Percentiles rank a stretch among this genome's conserved stretches.
Evolutionary conservation across 768 basidiomycete species (phyloP).

Genomic region (Omphalotus guepiniiformis): DNA sequence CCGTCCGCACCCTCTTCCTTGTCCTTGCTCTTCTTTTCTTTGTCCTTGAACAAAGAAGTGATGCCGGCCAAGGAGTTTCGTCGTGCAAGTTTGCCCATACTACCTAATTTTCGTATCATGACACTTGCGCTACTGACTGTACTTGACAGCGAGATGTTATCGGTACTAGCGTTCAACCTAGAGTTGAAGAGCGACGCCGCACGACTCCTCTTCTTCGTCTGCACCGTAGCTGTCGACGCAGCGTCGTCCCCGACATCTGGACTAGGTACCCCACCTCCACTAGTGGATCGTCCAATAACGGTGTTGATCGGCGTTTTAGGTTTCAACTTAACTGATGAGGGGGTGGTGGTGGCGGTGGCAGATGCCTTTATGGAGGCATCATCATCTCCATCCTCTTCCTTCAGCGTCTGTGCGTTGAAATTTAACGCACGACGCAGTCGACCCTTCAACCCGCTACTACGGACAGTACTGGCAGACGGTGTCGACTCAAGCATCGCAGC

Average conservation of each 20-base stretch:
- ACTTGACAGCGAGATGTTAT: conserved; percentile 92
- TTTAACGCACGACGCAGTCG: conserved; percentile 71
- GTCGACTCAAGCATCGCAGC: conserved; percentile 45
- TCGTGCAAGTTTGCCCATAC: conserved; percentile 83
- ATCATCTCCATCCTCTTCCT: conserved; percentile 49
- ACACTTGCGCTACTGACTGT: conserved; percentile 94
- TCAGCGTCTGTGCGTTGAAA: conserved; percentile 57
- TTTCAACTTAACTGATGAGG: conserved; percentile 26
- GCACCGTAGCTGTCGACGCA: conserved; percentile 39
- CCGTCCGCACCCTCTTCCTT: conserved; percentile 41
- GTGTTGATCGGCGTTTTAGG: conserved; percentile 27
- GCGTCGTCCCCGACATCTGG: conserved; percentile 35
- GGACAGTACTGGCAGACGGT: conserved; percentile 31
- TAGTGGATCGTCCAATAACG: conserved; percentile 21
- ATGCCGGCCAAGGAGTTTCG: conserved; percentile 89
- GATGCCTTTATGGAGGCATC: conserved; percentile 34
- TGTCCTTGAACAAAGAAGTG: conserved; percentile 92
- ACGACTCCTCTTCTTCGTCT: conserved; percentile 67
- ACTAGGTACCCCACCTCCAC: conserved; percentile 19
- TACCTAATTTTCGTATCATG: conserved; percentile 94
- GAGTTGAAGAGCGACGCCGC: conserved; percentile 83
- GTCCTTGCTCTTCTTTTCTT: conserved; percentile 49
- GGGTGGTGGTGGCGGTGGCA: conserved; percentile 24
- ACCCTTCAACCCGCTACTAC: conserved; percentile 72
- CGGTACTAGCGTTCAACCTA: conserved; percentile 81